Conservation (phyloP, 768 basidiomycete genomes). For the Leccinum broughii region DNA sequence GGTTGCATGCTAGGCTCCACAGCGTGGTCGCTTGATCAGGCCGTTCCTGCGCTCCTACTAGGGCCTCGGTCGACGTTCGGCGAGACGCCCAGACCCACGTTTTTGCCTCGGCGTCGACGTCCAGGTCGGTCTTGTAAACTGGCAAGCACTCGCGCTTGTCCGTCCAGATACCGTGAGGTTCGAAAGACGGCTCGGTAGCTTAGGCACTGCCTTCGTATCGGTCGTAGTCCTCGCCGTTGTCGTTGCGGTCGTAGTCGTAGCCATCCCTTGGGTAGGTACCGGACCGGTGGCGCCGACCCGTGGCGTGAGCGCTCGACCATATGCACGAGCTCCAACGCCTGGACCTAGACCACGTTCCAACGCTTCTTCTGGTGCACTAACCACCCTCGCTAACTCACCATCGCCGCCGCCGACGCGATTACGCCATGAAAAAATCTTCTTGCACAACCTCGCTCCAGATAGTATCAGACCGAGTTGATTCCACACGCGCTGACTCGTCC, state of each 20-base stretch:
- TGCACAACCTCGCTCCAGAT: slow-evolving; percentile 7
- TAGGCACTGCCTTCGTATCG: neutral
- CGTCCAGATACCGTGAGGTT: neutral
- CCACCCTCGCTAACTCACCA: neutral
- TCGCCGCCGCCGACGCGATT: slow-evolving; percentile 2
- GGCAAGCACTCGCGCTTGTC: neutral
- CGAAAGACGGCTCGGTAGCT: neutral
- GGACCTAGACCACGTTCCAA: neutral
- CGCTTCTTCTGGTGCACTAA: neutral
- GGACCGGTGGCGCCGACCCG: slow-evolving; percentile 17
- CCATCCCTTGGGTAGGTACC: neutral
- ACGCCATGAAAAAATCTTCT: slow-evolving; percentile 14
- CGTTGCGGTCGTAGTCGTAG: neutral
- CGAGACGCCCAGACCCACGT: slow-evolving; percentile 4
- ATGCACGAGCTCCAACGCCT: neutral
- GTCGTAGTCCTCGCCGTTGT: neutral
- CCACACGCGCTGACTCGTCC: neutral
- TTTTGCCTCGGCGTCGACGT: slow-evolving; percentile 4
- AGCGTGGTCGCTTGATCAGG: too few relatives aligned
- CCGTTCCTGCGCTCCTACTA: too few relatives aligned
- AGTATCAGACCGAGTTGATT: neutral
- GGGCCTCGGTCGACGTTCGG: too few relatives aligned
- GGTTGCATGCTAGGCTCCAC: too few relatives aligned
- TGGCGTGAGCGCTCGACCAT: slow-evolving; percentile 10
- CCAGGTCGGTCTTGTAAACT: slow-evolving; percentile 1